Evolutionary conservation across 192 early-diverging fungal species (phyloP).

Genomic region (Coemansia sp.): DNA sequence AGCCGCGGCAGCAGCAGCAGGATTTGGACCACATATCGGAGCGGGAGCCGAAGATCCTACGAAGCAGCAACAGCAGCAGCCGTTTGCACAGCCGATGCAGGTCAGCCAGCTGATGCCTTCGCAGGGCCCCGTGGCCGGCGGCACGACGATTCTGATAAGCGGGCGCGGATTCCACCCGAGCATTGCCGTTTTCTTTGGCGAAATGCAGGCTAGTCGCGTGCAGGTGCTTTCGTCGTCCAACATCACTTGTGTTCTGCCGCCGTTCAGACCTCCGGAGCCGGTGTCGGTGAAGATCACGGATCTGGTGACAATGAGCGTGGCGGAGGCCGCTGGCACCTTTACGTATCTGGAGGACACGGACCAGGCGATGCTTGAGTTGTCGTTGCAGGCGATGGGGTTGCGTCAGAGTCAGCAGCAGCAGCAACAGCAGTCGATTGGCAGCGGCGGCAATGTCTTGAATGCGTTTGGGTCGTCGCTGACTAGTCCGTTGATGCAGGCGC

Average conservation of each 20-base stretch:
- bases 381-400: slow-evolving; percentile 84
- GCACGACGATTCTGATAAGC: slow-evolving; percentile 78
- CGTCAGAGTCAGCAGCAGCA: slow-evolving; percentile 63
- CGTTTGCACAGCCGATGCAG: slow-evolving; percentile 18
- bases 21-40: slow-evolving; percentile 17
- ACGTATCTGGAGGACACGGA: slow-evolving; percentile 73
- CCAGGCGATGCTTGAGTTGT: slow-evolving; percentile 85
- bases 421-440: slow-evolving; percentile 56
- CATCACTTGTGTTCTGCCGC: slow-evolving; percentile 82
- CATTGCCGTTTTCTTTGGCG: slow-evolving; percentile 79
- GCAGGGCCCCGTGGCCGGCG: slow-evolving; percentile 84
- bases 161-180: slow-evolving; percentile 80
- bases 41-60: slow-evolving; percentile 1
- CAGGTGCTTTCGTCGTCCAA: slow-evolving; percentile 78
- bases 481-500: slow-evolving; percentile 28
- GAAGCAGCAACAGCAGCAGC: not conserved
- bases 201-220: slow-evolving; percentile 66
- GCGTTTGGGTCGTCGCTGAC: slow-evolving; percentile 14
- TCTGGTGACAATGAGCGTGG: slow-evolving; percentile 42
- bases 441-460: not conserved
- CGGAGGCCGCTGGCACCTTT: slow-evolving; percentile 35
- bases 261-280: slow-evolving; percentile 68
- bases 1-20: slow-evolving; percentile 5
- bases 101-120: slow-evolving; percentile 78
- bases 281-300: slow-evolving; percentile 54